Evolutionary conservation across 306 rosid species (phyloP).

Genomic region (Gastrolobium bilobum): DNA sequence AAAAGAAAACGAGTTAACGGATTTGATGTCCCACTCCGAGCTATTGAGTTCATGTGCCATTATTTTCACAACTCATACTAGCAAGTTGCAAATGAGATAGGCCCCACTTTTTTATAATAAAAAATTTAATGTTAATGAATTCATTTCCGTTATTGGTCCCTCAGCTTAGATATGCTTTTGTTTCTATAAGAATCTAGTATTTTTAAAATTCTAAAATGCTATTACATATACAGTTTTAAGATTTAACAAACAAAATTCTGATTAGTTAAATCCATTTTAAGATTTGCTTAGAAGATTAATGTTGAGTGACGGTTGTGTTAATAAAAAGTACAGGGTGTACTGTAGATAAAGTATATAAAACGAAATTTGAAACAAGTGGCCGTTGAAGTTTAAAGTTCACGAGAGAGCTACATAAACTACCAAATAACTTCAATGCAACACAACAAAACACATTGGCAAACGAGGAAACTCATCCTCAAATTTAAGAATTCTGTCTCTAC

Average conservation of each 20-base stretch:
- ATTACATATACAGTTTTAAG: not conserved
- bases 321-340: not conserved
- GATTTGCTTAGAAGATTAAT: not conserved
- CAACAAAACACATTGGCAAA: constrained; percentile 51
- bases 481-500: constrained; percentile 43
- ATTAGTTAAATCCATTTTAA: not conserved
- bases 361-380: constrained; percentile 84
- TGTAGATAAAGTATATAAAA: constrained; percentile 59
- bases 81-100: not conserved
- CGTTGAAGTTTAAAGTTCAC: constrained; percentile 64
- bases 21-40: constrained; percentile 16
- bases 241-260: not conserved
- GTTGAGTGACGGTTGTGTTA: constrained; percentile 39
- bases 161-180: not conserved
- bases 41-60: not conserved
- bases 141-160: not conserved
- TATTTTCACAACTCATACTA: not conserved
- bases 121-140: not conserved
- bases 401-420: constrained; percentile 23
- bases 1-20: not conserved
- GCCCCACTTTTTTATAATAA: not conserved
- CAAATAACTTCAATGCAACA: constrained; percentile 58
- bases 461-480: constrained; percentile 42
- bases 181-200: not conserved
- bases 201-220: too few species aligned